Evolutionary conservation across 305 asterid genomes (phyloP).

Genomic region (Fraxinus floribunda): DNA sequence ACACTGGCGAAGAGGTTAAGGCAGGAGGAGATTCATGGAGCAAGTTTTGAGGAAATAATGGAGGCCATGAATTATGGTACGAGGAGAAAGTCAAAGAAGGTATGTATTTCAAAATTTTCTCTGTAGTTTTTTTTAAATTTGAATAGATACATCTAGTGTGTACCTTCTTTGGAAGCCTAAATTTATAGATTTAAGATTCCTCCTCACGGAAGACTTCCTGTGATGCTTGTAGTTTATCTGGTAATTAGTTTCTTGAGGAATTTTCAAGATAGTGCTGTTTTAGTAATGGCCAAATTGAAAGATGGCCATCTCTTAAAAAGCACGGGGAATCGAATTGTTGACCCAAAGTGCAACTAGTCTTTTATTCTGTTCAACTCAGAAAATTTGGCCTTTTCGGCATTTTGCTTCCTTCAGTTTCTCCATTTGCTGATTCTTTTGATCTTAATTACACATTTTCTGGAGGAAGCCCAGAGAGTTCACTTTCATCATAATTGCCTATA

Average conservation of each 20-base stretch:
- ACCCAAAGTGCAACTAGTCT: not conserved
- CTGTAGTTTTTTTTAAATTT: not conserved
- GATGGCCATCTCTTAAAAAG: not conserved
- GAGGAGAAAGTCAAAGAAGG: slow-evolving; percentile 68
- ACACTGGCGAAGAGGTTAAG: slow-evolving; percentile 55
- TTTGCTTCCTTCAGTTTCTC: not conserved
- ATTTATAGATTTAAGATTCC: not conserved
- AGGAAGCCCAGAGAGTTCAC: not conserved
- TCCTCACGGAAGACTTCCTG: not conserved
- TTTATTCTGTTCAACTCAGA: not conserved
- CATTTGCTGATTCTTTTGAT: not conserved
- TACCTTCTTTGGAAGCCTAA: not conserved
- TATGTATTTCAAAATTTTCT: slow-evolving; percentile 3
- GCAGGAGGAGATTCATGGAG: slow-evolving; percentile 55
- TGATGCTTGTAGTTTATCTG: slow-evolving; percentile 1
- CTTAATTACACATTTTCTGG: not conserved
- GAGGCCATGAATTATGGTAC: slow-evolving; percentile 63
- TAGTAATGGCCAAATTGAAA: slow-evolving; percentile 1
- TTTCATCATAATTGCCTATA: not conserved
- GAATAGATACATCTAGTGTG: not conserved
- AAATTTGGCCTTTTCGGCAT: not conserved
- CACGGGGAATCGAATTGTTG: not conserved
- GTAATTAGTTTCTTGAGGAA: not conserved
- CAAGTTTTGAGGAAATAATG: slow-evolving; percentile 62
- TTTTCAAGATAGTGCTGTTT: not conserved